Evolutionary conservation across 1,284 basidiomycete species (phyloP).

Genomic region (Polyporus tsugae): DNA sequence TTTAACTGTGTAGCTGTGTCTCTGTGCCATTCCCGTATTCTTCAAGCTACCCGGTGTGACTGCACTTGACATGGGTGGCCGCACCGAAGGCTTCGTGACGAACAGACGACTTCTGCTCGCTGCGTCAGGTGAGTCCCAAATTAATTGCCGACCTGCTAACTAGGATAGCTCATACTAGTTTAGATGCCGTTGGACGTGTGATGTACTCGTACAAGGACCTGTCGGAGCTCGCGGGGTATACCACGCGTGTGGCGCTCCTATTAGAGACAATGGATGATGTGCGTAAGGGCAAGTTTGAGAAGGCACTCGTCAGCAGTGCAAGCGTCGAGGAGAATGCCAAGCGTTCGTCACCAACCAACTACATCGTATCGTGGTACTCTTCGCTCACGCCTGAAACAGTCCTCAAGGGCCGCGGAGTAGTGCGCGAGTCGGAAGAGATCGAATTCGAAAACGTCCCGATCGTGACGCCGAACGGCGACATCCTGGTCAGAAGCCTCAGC

Average conservation of each 20-base stretch:
- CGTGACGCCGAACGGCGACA: constrained; percentile 95
- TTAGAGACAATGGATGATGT: constrained; percentile 95
- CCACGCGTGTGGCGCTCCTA: constrained; percentile 88
- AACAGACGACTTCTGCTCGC: constrained; percentile 92
- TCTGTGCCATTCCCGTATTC: constrained; percentile 96
- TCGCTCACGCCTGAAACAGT: constrained; percentile 55
- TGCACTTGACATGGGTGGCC: constrained; percentile 77
- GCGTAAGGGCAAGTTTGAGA: constrained; percentile 87
- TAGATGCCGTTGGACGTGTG: constrained; percentile 81
- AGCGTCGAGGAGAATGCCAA: constrained; percentile 81
- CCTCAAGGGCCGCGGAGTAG: constrained; percentile 79
- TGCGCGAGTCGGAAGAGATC: constrained; percentile 89
- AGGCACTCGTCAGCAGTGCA: constrained; percentile 84
- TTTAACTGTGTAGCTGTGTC: constrained; percentile 64
- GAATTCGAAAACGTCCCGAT: constrained; percentile 94
- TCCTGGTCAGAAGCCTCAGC: constrained; percentile 84
- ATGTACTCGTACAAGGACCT: constrained; percentile 99
- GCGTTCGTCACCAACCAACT: constrained; percentile 56
- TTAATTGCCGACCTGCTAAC: not conserved
- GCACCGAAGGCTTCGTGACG: constrained; percentile 95
- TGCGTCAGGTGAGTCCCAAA: constrained; percentile 61
- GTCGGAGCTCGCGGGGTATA: constrained; percentile 95
- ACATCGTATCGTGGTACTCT: not conserved
- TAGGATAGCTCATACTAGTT: not conserved
- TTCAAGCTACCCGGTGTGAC: constrained; percentile 82